phyloP scores from a whole-genome alignment of 2,329 filamentous ascomycete species.

The Ophiostoma piceae region DNA sequence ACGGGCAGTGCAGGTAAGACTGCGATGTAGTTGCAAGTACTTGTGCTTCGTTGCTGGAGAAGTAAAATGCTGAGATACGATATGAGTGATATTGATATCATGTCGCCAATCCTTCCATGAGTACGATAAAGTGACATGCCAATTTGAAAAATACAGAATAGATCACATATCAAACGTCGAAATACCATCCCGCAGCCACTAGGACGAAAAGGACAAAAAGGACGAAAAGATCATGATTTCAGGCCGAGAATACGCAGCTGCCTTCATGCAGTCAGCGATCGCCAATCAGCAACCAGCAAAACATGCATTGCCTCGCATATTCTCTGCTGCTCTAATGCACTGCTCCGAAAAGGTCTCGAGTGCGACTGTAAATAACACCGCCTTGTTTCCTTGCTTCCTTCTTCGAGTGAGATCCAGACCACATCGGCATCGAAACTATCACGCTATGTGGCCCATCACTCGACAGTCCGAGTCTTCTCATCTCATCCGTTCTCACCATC shows the following conservation, averaged over 20 bases:
- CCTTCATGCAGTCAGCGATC: background rate
- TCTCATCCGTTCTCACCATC: background rate
- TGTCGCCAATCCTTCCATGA: too few relatives aligned
- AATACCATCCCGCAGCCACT: background rate
- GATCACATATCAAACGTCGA: background rate
- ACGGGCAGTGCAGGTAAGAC: background rate
- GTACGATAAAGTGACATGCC: too few relatives aligned
- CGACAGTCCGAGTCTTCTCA: background rate
- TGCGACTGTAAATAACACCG: background rate
- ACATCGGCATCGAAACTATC: background rate
- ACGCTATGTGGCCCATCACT: background rate
- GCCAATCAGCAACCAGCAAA: background rate
- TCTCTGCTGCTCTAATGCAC: background rate
- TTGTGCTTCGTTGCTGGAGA: too few relatives aligned
- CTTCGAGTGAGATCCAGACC: background rate
- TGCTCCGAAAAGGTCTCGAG: background rate
- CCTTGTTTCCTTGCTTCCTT: background rate
- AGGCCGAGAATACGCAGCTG: background rate
- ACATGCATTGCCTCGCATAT: background rate
- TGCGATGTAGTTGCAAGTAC: too few relatives aligned
- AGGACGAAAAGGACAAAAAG: background rate
- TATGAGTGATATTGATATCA: too few relatives aligned
- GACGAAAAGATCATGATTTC: constrained; percentile 9
- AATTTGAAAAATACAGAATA: background rate
- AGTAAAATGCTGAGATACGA: too few relatives aligned